Conservation (phyloP, 2,329 filamentous ascomycete genomes). For the Fonsecaea multimorphosa region DNA sequence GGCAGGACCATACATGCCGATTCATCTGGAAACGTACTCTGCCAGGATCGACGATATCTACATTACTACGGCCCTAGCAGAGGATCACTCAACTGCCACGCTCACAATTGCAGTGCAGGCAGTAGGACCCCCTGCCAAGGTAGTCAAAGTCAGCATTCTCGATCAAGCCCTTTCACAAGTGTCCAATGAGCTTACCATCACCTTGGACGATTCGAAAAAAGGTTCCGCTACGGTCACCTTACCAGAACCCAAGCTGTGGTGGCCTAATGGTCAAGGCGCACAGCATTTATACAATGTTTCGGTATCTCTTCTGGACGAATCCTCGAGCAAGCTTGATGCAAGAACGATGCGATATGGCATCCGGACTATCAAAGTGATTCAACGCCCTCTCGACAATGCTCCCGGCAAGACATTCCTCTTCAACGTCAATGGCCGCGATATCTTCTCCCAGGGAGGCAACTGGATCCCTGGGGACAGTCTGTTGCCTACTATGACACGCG, state of each 20-base stretch:
- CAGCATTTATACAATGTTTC: constrained; percentile 63
- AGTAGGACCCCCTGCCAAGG: constrained; percentile 38
- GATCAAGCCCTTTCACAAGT: constrained; percentile 42
- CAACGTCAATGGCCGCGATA: constrained; percentile 68
- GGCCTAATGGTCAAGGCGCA: constrained; percentile 63
- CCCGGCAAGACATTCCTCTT: constrained; percentile 69
- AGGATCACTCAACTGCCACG: constrained; percentile 46
- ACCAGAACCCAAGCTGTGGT: constrained; percentile 61
- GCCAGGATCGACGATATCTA: constrained; percentile 65
- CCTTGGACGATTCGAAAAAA: constrained; percentile 5
- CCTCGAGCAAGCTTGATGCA: constrained; percentile 38
- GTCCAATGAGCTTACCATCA: constrained; percentile 37
- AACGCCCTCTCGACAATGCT: constrained; percentile 49
- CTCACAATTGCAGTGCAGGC: constrained; percentile 49
- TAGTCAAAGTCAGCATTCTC: constrained; percentile 43
- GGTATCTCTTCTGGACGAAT: constrained; percentile 47
- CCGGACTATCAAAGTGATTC: constrained; percentile 55
- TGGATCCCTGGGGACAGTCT: constrained; percentile 71
- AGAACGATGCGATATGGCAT: constrained; percentile 62
- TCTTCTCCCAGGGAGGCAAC: constrained; percentile 70
- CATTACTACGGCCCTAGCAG: constrained; percentile 45
- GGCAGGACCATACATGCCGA: constrained; percentile 69
- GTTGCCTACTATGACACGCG: constrained; percentile 59
- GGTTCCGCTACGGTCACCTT: constrained; percentile 12
- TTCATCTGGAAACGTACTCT: constrained; percentile 69